Evolutionary conservation across 352 stramenopile species (phyloP), one percentile per base, ranked within the genome.

Genomic region (Globisporangium mamillatum): DNA sequence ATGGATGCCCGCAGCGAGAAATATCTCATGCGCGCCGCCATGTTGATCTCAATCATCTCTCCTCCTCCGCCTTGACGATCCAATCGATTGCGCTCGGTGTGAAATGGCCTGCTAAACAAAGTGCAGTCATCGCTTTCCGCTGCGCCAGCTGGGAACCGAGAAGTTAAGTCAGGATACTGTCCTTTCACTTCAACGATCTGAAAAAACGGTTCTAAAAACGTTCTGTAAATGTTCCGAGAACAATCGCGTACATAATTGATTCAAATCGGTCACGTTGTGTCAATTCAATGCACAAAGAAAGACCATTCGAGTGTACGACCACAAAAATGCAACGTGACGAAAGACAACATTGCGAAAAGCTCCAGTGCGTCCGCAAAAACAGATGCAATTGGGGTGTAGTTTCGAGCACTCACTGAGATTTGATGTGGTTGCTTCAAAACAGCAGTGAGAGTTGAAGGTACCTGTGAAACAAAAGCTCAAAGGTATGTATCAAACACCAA

Each of bases 31-130:
- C 34, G 27, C 29, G 12, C 24, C 55, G 22, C 4, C 18, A 18
- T 18, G 5, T 38, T 14, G 12, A 46, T 46, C 41, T 22, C 41
- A 22, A 50, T n/a, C 5, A 46, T 20, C 38, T 46, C 38, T 46
- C 34, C 8, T 41, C 34, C 38, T 46, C 38, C 38, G 16, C 32
- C 32, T 61, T 61, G 32, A 46, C 56, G 32, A 61, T 32, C 56
- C 32, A 46, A 6, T 9, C 55, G 55, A 61, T 61, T 61, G 29
- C 20, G 20, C 9, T 2, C 10, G 4, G 29, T 50, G 32, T 14
- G 18, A 55, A 64, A 64, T 64, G 59, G 20, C 10, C 32, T 1
- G 32, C 56, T n/a, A 48, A 46, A 29, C 56, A 48, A 61, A 64
- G 14, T 54, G 58, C 36, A 20, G 36, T 25, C 22, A n/a, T 48